Percentiles rank a stretch among this genome's conserved stretches.
phyloP scores from a whole-genome alignment of 768 basidiomycete genomes.

The Ramaria rubella region DNA sequence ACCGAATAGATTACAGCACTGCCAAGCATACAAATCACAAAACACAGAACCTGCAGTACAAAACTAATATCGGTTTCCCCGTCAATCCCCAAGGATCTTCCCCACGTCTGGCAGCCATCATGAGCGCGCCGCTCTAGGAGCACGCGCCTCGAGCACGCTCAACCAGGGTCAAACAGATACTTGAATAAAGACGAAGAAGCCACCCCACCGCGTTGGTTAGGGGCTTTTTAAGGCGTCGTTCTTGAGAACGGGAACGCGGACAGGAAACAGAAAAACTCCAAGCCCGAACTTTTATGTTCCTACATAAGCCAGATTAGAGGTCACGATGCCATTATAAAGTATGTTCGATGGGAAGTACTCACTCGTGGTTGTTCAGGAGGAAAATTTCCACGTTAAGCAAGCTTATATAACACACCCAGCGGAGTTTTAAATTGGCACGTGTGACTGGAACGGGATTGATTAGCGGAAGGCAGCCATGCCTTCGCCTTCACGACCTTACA shows the following conservation, averaged over 20 bases:
- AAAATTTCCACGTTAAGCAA: slow-evolving; percentile 4
- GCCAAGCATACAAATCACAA: neutral
- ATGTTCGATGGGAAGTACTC: slow-evolving; percentile 7
- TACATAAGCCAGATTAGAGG: slow-evolving; percentile 29
- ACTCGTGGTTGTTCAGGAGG: slow-evolving; percentile 51
- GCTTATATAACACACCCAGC: slow-evolving; percentile 17
- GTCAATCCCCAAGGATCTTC: slow-evolving; percentile 3
- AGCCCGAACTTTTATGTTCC: slow-evolving; percentile 93
- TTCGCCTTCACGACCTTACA: slow-evolving; percentile 37
- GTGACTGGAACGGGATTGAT: neutral
- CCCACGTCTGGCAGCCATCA: slow-evolving; percentile 2
- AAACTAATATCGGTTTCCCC: slow-evolving; percentile 23
- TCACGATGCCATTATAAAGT: too few relatives aligned
- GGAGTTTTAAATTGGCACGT: neutral
- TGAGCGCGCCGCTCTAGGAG: slow-evolving; percentile 9
- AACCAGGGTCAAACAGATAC: neutral
- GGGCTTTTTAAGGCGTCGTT: slow-evolving; percentile 12
- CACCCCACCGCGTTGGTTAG: slow-evolving; percentile 10
- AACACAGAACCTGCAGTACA: slow-evolving; percentile 19
- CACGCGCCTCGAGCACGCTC: slow-evolving; percentile 8
- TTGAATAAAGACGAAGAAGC: slow-evolving; percentile 4
- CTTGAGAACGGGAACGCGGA: slow-evolving; percentile 56
- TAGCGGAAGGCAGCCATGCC: slow-evolving; percentile 39
- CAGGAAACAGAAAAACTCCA: slow-evolving; percentile 81
- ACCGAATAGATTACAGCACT: too few relatives aligned